Percentiles rank a stretch among this genome's conserved stretches.
Conservation (phyloP, 2,329 filamentous ascomycete species). For the Ambrosiella xylebori region DNA sequence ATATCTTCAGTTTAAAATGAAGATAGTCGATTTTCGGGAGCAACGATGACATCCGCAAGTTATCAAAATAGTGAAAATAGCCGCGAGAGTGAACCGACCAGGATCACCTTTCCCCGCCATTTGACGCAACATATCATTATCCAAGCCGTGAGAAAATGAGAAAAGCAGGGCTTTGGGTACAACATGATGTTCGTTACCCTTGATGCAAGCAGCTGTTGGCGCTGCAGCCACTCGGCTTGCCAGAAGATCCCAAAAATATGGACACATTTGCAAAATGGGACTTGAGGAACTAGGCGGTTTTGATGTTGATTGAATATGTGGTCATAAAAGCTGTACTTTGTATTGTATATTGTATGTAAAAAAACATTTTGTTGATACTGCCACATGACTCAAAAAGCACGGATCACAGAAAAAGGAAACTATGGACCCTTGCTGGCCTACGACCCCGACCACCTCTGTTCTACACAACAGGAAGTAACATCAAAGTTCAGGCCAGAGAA, state of each 20-base stretch:
- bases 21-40: too few relatives aligned
- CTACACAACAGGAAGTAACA: too few relatives aligned
- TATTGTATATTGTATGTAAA: too few relatives aligned
- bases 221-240: background rate
- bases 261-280: background rate
- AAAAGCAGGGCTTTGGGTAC: background rate
- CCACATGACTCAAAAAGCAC: too few relatives aligned
- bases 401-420: too few relatives aligned
- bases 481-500: too few relatives aligned
- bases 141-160: background rate
- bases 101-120: background rate
- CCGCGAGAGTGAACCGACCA: background rate
- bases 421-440: too few relatives aligned
- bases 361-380: too few relatives aligned
- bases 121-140: background rate
- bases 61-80: background rate
- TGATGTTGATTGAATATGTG: background rate
- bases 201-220: background rate
- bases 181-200: background rate
- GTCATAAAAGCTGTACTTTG: too few relatives aligned
- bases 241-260: background rate
- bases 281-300: background rate
- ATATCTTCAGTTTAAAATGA: too few relatives aligned
- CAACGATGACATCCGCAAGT: too few relatives aligned
- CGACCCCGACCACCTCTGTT: too few relatives aligned